Evolutionary conservation across 192 early-diverging fungal genomes (phyloP), one percentile per base, ranked within the genome.

Genomic region (Umbelopsis sp.): DNA sequence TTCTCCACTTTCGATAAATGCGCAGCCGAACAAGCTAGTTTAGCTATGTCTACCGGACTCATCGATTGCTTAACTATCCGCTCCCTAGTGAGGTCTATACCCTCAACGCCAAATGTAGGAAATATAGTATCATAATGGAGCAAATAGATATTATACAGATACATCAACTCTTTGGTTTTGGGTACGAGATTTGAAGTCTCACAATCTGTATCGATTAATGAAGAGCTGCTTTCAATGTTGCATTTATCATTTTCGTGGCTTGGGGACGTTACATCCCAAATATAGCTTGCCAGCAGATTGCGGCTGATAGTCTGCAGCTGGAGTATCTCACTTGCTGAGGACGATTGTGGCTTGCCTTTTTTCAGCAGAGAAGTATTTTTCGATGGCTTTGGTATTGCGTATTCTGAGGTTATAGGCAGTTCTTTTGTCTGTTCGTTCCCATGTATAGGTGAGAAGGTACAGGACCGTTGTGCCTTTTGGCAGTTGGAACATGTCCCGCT

Each of bases 401-500:
- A 11, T 27, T 61, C 55, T 25, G 55, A n/a, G 4, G 33, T 61
- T 18, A 16, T n/a, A 10, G 10, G 7, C 27, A 18, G 25, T 30
- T 35, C 55, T 30, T 61, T 61, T 12, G 30, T 13, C 11, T 13
- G 21, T 8, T 61, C 55, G 1, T 25, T 25, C 11, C 12, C 30
- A 12, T 33, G 55, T 35, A 61, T 16, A 37, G 55, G 25, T 16
- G 30, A 35, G 25, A 61, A 61, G 4, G 55, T 61, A 61, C 55
- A 61, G 12, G 55, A 3, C 30, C 25, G 30, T n/a, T 30, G 55
- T 13, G 55, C 55, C 44, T 61, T 76, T 66, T 68, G 69, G 37
- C 74, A 76, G 44, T 68, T 71, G 4, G 74, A 76, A 46, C 74
- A 76, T 44, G 74, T 61, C 25, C 69, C 69, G 15, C 70, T 66